phyloP scores from a whole-genome alignment of 1,284 basidiomycete genomes.

The Ceratobasidium sp. region DNA sequence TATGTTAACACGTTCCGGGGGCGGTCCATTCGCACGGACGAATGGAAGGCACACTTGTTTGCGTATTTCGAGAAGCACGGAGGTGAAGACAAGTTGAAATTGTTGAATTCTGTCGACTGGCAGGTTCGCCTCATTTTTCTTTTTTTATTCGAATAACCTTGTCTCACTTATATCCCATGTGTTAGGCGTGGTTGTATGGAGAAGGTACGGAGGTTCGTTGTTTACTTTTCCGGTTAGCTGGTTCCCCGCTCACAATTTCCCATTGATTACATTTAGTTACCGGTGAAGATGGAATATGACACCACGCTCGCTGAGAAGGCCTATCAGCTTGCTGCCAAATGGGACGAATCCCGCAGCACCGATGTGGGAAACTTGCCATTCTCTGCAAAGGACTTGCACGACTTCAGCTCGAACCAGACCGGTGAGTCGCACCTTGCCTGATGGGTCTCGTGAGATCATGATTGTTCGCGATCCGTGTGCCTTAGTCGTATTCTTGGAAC shows the following conservation, averaged over 20 bases:
- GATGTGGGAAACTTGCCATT: slow-evolving; percentile 61
- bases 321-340: slow-evolving; percentile 73
- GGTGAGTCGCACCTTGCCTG: slow-evolving; percentile 31
- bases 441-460: slow-evolving; percentile 10
- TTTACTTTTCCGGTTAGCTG: background rate
- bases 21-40: slow-evolving; percentile 81
- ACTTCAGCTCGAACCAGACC: slow-evolving; percentile 69
- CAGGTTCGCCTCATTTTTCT: slow-evolving; percentile 57
- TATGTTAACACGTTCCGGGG: slow-evolving; percentile 79
- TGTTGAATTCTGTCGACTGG: slow-evolving; percentile 78
- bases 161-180: slow-evolving; percentile 36
- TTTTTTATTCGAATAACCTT: slow-evolving; percentile 12
- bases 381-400: slow-evolving; percentile 59
- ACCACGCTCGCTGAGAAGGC: slow-evolving; percentile 74
- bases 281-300: slow-evolving; percentile 84
- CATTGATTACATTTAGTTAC: slow-evolving; percentile 54
- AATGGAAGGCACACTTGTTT: slow-evolving; percentile 88
- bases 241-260: slow-evolving; percentile 3
- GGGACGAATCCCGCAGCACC: slow-evolving; percentile 69
- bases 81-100: slow-evolving; percentile 66
- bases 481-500: slow-evolving; percentile 44
- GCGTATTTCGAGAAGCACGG: slow-evolving; percentile 71
- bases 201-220: slow-evolving; percentile 62
- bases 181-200: slow-evolving; percentile 85
- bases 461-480: background rate